Conservation (phyloP, 2,329 filamentous ascomycete genomes). For the Aspergillus ochraceus region DNA sequence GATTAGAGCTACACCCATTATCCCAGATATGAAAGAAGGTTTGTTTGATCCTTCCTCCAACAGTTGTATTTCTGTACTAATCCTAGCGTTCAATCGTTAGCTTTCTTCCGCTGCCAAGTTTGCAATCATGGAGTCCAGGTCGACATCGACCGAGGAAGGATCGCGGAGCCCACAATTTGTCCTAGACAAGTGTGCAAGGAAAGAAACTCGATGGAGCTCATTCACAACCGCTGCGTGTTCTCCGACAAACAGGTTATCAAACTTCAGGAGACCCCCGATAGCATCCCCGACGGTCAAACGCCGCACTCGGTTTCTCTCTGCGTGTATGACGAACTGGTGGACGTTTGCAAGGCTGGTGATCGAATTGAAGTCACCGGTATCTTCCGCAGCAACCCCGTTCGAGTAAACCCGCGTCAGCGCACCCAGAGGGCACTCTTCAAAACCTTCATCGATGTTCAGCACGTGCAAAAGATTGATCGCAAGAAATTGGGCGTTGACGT, state of each 20-base stretch:
- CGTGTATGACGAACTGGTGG: slow-evolving; percentile 94
- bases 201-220: slow-evolving; percentile 95
- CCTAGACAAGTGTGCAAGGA: slow-evolving; percentile 77
- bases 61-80: too few relatives aligned
- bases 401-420: slow-evolving; percentile 88
- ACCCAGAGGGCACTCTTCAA: slow-evolving; percentile 96
- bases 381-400: slow-evolving; percentile 90
- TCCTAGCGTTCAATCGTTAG: slow-evolving; percentile 40
- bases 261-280: slow-evolving; percentile 94
- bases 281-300: slow-evolving; percentile 91
- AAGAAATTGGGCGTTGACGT: slow-evolving; percentile 89
- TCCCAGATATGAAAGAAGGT: slow-evolving; percentile 95
- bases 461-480: slow-evolving; percentile 95
- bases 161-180: slow-evolving; percentile 89
- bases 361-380: slow-evolving; percentile 94
- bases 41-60: slow-evolving; percentile 18
- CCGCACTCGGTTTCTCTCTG: slow-evolving; percentile 96
- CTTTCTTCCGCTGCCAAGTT: slow-evolving; percentile 92
- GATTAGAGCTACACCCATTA: slow-evolving; percentile 91
- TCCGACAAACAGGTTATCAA: slow-evolving; percentile 99
- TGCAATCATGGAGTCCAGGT: slow-evolving; percentile 91
- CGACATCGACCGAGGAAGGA: slow-evolving; percentile 91
- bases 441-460: slow-evolving; percentile 92
- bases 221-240: slow-evolving; percentile 93
- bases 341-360: slow-evolving; percentile 97